Percentiles rank a stretch among this genome's conserved stretches.
Conservation (phyloP, 768 basidiomycete species). For the Phylloporus sp. region DNA sequence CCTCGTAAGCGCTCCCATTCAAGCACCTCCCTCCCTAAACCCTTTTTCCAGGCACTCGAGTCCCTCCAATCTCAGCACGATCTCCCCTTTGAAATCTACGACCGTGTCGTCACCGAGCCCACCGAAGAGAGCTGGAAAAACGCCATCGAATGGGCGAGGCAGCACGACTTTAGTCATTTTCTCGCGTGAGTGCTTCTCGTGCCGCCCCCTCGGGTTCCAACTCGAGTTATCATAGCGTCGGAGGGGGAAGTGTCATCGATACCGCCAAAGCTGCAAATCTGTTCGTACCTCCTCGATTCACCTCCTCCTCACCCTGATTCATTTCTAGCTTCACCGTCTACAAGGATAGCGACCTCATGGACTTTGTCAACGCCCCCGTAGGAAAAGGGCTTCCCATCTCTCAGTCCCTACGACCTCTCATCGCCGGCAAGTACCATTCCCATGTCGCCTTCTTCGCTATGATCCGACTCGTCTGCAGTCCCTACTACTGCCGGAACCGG, state of each 20-base stretch:
- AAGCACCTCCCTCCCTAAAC: background rate
- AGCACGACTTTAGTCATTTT: constrained; percentile 90
- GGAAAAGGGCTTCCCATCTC: constrained; percentile 87
- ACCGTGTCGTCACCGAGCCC: constrained; percentile 81
- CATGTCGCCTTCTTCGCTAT: background rate
- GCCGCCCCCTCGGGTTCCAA: background rate
- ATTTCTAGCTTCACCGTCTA: constrained; percentile 74
- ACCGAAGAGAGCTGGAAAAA: constrained; percentile 86
- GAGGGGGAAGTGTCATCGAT: constrained; percentile 94
- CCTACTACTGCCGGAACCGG: constrained; percentile 85
- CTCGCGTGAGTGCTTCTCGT: constrained; percentile 59
- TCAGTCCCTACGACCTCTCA: constrained; percentile 71
- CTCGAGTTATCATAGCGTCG: constrained; percentile 50
- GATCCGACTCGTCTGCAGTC: constrained; percentile 32
- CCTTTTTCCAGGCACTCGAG: constrained; percentile 53
- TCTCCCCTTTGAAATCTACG: constrained; percentile 77
- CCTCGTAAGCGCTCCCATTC: constrained; percentile 45
- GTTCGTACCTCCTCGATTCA: constrained; percentile 44
- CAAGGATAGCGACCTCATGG: constrained; percentile 87
- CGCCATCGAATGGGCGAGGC: constrained; percentile 83
- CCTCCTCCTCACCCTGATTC: no score
- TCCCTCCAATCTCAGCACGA: constrained; percentile 74
- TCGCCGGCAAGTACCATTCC: constrained; percentile 53
- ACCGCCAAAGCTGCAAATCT: constrained; percentile 94
- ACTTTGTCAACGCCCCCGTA: constrained; percentile 95